Evolutionary conservation across 768 basidiomycete genomes (phyloP).

Genomic region (Pulveroboletus sp.): DNA sequence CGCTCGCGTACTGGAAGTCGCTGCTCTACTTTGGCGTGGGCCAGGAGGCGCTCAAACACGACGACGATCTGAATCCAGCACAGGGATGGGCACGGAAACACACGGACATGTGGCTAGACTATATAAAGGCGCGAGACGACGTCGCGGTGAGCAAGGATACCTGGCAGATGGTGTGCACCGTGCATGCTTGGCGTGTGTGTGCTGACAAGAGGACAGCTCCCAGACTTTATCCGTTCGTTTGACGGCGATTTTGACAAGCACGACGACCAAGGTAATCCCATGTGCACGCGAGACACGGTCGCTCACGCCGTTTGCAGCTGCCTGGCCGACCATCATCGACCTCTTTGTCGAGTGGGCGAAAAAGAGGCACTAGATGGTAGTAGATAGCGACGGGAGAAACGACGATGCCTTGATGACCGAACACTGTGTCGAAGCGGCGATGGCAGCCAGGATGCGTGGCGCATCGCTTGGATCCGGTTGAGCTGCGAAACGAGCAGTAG

Average conservation of each 20-base stretch:
- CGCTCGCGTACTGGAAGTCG: conserved; percentile 75
- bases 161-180: conserved; percentile 71
- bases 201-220: conserved; percentile 49
- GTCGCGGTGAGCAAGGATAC: conserved; percentile 88
- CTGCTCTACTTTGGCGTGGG: conserved; percentile 69
- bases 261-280: conserved; percentile 63
- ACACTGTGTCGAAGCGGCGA: conserved; percentile 25
- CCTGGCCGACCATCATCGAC: conserved; percentile 87
- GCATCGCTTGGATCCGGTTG: conserved; percentile 19
- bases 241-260: conserved; percentile 72
- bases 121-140: conserved; percentile 55
- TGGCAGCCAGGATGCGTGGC: conserved; percentile 23
- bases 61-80: conserved; percentile 37
- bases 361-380: conserved; percentile 20
- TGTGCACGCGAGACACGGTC: too few relatives aligned
- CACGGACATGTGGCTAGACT: conserved; percentile 78
- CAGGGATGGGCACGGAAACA: conserved; percentile 65
- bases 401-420: conserved; percentile 24
- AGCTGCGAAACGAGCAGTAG: neutral
- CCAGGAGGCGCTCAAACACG: conserved; percentile 60
- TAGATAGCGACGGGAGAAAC: conserved; percentile 35
- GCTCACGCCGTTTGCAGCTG: conserved; percentile 47
- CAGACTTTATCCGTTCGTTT: conserved; percentile 74
- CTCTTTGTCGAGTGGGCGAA: conserved; percentile 75
- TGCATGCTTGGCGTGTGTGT: conserved; percentile 5